Conservation (phyloP, 1,139 yeast genomes). For the Pichia sp. region DNA sequence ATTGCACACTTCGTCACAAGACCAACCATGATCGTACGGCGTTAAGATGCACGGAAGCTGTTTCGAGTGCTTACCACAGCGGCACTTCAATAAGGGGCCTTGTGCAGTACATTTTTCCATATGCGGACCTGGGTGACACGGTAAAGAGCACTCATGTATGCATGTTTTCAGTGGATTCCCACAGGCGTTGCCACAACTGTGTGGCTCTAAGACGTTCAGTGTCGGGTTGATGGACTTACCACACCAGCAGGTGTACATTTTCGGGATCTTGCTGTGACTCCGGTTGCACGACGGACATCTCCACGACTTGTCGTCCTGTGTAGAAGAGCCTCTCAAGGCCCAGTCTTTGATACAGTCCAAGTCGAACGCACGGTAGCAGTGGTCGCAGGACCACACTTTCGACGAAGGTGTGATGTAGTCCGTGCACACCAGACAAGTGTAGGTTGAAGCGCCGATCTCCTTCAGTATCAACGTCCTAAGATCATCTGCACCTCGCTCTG, state of each 20-base stretch:
- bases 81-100: constrained; percentile 66
- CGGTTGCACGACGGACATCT: constrained; percentile 84
- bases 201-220: constrained; percentile 61
- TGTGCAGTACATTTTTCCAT: constrained; percentile 70
- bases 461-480: constrained; percentile 28
- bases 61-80: constrained; percentile 64
- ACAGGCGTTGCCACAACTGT: constrained; percentile 69
- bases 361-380: constrained; percentile 77
- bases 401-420: constrained; percentile 69
- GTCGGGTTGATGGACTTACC: constrained; percentile 69
- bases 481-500: not conserved
- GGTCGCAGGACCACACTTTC: constrained; percentile 67
- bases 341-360: constrained; percentile 75
- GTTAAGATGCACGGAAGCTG: constrained; percentile 74
- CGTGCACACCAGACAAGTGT: constrained; percentile 79
- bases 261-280: constrained; percentile 50
- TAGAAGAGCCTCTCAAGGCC: constrained; percentile 73
- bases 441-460: constrained; percentile 65
- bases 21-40: constrained; percentile 64
- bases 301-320: constrained; percentile 56
- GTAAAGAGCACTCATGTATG: constrained; percentile 68
- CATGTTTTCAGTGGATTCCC: constrained; percentile 38
- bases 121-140: constrained; percentile 91
- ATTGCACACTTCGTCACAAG: constrained; percentile 59
- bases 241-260: constrained; percentile 83